Conservation (phyloP, 75 land plant species). For the Pseudotsuga menziesii region DNA sequence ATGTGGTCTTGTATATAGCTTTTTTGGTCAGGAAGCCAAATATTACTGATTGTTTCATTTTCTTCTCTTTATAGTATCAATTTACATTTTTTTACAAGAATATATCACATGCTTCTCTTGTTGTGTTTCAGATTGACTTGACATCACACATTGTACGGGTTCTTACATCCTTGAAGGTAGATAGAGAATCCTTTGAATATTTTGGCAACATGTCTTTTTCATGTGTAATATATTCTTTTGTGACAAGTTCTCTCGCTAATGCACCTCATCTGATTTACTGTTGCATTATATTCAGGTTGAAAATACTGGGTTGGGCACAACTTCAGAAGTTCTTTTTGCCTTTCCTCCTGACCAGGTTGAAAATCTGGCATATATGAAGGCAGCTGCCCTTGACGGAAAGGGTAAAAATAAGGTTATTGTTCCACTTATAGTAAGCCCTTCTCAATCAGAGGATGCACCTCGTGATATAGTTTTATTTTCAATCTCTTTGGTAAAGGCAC, state of each 20-base stretch:
- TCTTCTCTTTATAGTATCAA: no score
- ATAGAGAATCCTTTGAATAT: no score
- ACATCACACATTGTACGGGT: constrained; percentile 71
- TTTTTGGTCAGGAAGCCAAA: no score
- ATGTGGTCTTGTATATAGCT: no score
- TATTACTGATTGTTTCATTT: no score
- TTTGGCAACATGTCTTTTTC: background rate
- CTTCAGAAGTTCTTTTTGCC: constrained; percentile 57
- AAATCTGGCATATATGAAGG: constrained; percentile 55
- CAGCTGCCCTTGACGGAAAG: constrained; percentile 50
- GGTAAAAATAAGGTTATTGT: constrained; percentile 43
- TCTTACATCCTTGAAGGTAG: constrained; percentile 58
- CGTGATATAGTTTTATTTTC: constrained; percentile 51
- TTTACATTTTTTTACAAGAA: no score
- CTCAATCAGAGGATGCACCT: constrained; percentile 39
- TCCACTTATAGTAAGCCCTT: constrained; percentile 27
- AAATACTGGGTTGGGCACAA: constrained; percentile 52
- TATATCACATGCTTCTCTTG: no score
- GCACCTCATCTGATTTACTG: background rate
- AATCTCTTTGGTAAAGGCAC: constrained; percentile 45
- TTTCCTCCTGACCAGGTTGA: constrained; percentile 48
- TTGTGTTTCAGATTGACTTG: constrained; percentile 68
- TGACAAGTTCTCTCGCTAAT: background rate
- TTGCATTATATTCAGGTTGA: constrained; percentile 51
- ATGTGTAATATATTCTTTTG: background rate